Conservation (phyloP, 257 asterid species). For the Lycium ferocissimum region DNA sequence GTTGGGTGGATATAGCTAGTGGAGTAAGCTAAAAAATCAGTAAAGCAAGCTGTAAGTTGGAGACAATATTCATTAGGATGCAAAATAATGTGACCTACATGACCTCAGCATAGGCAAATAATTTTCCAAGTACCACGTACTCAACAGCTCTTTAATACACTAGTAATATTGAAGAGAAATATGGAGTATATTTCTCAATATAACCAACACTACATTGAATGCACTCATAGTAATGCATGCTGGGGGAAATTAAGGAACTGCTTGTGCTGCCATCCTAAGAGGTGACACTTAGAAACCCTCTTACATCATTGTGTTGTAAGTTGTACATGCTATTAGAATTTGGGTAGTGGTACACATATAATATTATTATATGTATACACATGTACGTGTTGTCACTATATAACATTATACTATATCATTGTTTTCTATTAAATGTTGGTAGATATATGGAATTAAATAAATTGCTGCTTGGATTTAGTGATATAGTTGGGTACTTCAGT, state of each 20-base stretch:
- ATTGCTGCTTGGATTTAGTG: background rate
- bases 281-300: conserved; percentile 17
- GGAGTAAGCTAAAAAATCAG: background rate
- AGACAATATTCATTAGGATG: background rate
- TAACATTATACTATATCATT: background rate
- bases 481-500: conserved; percentile 10
- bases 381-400: background rate
- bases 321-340: background rate
- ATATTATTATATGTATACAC: background rate
- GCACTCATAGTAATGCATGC: background rate
- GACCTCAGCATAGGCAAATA: conserved; percentile 28
- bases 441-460: background rate
- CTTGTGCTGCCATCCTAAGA: background rate
- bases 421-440: conserved; percentile 1
- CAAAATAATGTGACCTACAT: conserved; percentile 22
- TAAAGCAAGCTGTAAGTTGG: background rate
- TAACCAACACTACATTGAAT: conserved; percentile 5
- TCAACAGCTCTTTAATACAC: background rate
- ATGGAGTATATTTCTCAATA: background rate
- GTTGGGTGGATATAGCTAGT: background rate
- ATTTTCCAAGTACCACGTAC: background rate
- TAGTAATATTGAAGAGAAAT: background rate
- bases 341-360: background rate
- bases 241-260: background rate
- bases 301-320: background rate